Evolutionary conservation across 1,284 basidiomycete genomes (phyloP).

Genomic region (Golubevia pallescens): DNA sequence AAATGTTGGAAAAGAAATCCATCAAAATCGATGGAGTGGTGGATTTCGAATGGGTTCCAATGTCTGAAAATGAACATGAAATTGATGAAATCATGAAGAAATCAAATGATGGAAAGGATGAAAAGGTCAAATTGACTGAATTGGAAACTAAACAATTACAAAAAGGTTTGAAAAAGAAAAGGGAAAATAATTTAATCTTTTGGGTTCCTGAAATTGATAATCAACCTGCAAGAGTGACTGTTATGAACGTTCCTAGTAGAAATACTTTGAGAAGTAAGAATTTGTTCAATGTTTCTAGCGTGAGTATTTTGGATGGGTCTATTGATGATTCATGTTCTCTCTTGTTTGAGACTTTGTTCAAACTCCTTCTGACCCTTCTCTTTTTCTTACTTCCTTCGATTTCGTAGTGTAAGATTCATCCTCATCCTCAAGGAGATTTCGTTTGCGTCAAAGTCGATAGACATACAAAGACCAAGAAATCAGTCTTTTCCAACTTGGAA

Average conservation of each 20-base stretch:
- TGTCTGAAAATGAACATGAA: slow-evolving; percentile 57
- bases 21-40: slow-evolving; percentile 64
- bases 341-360: neutral
- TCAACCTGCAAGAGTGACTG: slow-evolving; percentile 62
- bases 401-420: slow-evolving; percentile 60
- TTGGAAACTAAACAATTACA: slow-evolving; percentile 20
- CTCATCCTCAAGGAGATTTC: slow-evolving; percentile 64
- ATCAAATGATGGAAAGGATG: neutral
- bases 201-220: slow-evolving; percentile 63
- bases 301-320: neutral
- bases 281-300: slow-evolving; percentile 59
- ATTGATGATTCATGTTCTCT: neutral
- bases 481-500: slow-evolving; percentile 63
- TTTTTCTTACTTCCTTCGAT: no score
- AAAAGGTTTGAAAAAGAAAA: slow-evolving; percentile 45
- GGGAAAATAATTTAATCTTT: slow-evolving; percentile 61
- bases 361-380: neutral
- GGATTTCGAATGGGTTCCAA: slow-evolving; percentile 64
- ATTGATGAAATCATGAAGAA: slow-evolving; percentile 26
- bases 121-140: neutral
- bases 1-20: slow-evolving; percentile 61
- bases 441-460: slow-evolving; percentile 65
- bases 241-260: slow-evolving; percentile 57
- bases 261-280: slow-evolving; percentile 60
- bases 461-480: slow-evolving; percentile 64